Base-by-base conservation (phyloP, 768 basidiomycete species). In the Mycena venus region DNA sequence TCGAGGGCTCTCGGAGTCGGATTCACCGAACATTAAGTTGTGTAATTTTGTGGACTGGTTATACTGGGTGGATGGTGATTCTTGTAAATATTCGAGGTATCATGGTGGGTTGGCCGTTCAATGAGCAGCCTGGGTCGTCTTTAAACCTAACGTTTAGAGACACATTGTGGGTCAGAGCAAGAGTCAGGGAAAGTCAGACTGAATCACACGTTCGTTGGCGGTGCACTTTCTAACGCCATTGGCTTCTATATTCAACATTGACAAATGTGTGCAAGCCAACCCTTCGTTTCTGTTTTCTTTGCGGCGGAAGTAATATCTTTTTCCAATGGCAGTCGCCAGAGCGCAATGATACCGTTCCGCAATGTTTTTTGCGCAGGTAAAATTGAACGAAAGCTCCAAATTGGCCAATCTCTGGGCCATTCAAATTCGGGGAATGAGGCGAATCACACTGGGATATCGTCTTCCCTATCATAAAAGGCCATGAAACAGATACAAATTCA, bases 1-100 rank as follows among this genome's bases (percentile, higher is more conserved):
- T 34, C 93, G 89, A 44, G 94, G 92, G 81, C 91, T 94, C 84
- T 95, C 94, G 21, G 92, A 93, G 79, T 94, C 92, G 68, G 90
- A 90, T 88, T 96, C 95, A 58, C 94, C 94, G 79, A 95, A 95
- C 94, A 96, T 95, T 4, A 32, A 53, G n/a, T n/a, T n/a, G n/a
- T n/a, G n/a, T 53, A 51, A 29, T 55, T 63, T 68, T 61, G 11
- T 19, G 17, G n/a, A n/a, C n/a, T n/a, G 21, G 31, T 60, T 60
- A 34, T 29, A 49, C 15, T 32, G 55, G 72, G 49, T 55, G 75
- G 59, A 53, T 44, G 63, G n/a, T n/a, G n/a, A n/a, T n/a, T n/a
- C n/a, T 80, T 72, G 81, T 55, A 70, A 77, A 85, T 91, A 91
- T 91, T 88, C 90, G 91, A 84, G 89, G 83, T 76, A 89, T 86